A percentile compares a stretch with the other conserved stretches of the same genome.
Evolutionary conservation across 1,284 basidiomycete genomes (phyloP).

Genomic region (Vanrija pseudolonga): DNA sequence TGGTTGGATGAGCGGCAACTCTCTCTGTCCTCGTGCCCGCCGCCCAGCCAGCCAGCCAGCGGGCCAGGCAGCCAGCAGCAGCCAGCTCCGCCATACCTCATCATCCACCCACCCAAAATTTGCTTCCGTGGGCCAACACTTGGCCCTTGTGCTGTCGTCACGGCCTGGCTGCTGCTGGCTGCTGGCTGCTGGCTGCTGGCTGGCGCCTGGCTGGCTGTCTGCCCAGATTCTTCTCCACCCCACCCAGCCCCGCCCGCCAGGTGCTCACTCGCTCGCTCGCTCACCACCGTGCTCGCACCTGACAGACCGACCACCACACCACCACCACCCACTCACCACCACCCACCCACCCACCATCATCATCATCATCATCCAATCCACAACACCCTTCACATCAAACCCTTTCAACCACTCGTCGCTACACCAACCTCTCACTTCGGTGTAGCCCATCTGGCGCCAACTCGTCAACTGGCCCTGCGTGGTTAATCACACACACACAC

Average conservation of each 20-base stretch:
- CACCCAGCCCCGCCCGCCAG: no score
- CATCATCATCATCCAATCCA: background rate
- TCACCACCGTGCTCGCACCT: background rate
- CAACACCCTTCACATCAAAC: background rate
- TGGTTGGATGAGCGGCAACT: no score
- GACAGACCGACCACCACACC: background rate
- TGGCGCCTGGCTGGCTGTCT: background rate
- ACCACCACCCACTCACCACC: background rate
- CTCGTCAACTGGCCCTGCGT: no score
- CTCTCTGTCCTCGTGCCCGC: background rate
- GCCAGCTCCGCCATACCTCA: no score
- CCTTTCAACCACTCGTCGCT: background rate
- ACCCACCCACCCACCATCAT: background rate
- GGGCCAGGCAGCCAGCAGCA: no score
- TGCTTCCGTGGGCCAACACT: background rate
- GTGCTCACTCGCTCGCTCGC: no score
- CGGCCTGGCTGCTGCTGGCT: background rate
- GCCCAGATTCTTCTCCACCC: background rate
- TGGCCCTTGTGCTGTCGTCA: background rate
- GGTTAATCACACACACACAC: no score
- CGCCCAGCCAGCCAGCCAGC: background rate
- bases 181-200: background rate
- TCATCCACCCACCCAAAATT: no score
- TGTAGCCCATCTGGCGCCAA: no score
- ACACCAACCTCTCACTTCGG: background rate